These are phyloP conservation scores for Pythium guiyangense DNA, from an alignment of 352 stramenopile species.

Conservation along the genomic window DNA sequence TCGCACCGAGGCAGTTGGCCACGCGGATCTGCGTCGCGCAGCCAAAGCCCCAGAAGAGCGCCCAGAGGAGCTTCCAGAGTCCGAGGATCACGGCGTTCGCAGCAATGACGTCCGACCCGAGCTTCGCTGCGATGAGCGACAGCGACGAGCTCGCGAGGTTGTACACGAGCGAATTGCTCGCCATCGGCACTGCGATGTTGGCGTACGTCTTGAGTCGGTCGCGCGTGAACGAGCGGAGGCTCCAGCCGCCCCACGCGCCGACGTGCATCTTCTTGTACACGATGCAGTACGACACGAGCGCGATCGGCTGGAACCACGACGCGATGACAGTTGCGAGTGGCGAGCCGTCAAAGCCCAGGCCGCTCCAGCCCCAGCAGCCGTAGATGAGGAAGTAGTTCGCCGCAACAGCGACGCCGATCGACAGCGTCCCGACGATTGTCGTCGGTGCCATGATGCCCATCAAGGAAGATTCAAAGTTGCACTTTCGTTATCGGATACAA, in stretches of 20 bases:
- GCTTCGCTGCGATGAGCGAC: conserved; percentile 61
- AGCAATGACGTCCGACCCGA: conserved; percentile 72
- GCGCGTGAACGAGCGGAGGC: conserved; percentile 44
- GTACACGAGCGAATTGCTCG: conserved; percentile 61
- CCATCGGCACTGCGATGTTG: conserved; percentile 55
- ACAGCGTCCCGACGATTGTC: conserved; percentile 61
- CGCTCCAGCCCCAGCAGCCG: conserved; percentile 42
- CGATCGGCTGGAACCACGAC: conserved; percentile 75
- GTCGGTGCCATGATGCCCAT: conserved; percentile 78
- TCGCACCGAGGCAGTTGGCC: no score
- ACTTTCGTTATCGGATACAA: no score
- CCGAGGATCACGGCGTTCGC: conserved; percentile 70
- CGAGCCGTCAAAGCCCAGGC: conserved; percentile 75
- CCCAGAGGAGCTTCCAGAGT: no score
- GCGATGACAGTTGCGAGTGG: conserved; percentile 71
- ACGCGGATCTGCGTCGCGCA: no score
- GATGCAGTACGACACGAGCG: conserved; percentile 72
- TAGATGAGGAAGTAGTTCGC: conserved; percentile 72
- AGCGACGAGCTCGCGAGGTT: conserved; percentile 70
- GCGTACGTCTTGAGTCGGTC: conserved; percentile 64
- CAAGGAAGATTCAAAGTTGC: conserved; percentile 9
- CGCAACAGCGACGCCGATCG: conserved; percentile 51
- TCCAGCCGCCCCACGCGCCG: conserved; percentile 67
- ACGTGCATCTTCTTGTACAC: conserved; percentile 70
- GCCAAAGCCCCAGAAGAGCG: no score